These are phyloP conservation scores for Candida ficus DNA, from an alignment of 805 yeast genomes.

Conservation along the genomic window DNA sequence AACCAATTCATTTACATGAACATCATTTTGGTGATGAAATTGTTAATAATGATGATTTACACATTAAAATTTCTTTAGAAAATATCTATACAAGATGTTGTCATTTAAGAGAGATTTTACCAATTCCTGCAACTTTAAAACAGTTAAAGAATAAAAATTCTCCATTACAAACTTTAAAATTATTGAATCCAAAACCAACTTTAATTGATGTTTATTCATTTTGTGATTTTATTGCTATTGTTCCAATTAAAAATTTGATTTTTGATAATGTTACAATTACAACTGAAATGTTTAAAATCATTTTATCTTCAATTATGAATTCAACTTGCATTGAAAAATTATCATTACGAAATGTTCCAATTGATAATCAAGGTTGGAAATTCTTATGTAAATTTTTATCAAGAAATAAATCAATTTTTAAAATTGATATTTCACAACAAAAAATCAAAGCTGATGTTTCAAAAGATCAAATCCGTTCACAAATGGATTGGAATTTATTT, in stretches of 20 bases:
- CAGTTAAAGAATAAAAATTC: constrained; percentile 74
- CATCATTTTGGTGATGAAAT: constrained; percentile 41
- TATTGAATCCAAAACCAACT: constrained; percentile 86
- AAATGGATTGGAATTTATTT: constrained; percentile 79
- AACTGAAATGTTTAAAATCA: constrained; percentile 67
- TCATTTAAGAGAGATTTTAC: constrained; percentile 84
- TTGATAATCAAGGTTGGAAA: constrained; percentile 73
- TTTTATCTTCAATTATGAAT: constrained; percentile 65
- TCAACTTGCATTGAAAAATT: constrained; percentile 66
- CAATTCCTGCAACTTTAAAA: constrained; percentile 83
- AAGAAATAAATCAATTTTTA: constrained; percentile 50
- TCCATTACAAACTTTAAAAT: constrained; percentile 65
- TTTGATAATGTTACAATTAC: constrained; percentile 77
- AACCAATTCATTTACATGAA: constrained; percentile 62
- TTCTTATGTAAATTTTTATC: constrained; percentile 70
- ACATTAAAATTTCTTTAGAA: constrained; percentile 38
- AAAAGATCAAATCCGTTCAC: constrained; percentile 46
- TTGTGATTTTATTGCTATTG: constrained; percentile 81
- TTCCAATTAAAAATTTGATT: constrained; percentile 70
- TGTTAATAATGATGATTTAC: constrained; percentile 15
- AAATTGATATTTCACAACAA: constrained; percentile 68
- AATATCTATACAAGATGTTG: constrained; percentile 87
- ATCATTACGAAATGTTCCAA: constrained; percentile 72
- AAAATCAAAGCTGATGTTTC: constrained; percentile 33
- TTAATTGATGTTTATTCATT: constrained; percentile 83